These are phyloP conservation scores for Bacidia rubella DNA, from an alignment of 495 filamentous ascomycete species.

Conservation along the genomic window DNA sequence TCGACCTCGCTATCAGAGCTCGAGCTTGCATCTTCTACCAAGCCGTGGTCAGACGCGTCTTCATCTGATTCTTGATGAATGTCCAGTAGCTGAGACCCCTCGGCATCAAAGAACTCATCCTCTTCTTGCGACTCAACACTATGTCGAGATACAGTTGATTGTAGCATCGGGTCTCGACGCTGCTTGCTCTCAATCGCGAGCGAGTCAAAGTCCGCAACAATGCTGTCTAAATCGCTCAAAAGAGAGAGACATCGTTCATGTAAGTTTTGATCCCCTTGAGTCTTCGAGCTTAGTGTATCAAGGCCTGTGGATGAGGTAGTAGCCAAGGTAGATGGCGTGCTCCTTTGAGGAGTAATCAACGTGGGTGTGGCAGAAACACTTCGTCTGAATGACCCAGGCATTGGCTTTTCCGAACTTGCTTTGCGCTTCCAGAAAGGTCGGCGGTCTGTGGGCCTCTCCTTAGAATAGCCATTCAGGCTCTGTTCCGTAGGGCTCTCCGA, in stretches of 20 bases:
- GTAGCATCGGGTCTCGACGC: constrained; percentile 44
- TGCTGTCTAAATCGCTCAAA: constrained; percentile 67
- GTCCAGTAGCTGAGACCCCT: constrained; percentile 59
- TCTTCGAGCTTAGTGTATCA: constrained; percentile 10
- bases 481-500: constrained; percentile 18
- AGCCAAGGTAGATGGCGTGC: constrained; percentile 7
- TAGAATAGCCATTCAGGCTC: constrained; percentile 28
- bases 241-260: constrained; percentile 69
- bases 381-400: constrained; percentile 18
- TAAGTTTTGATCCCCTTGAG: constrained; percentile 39
- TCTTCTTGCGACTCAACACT: constrained; percentile 67
- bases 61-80: constrained; percentile 51
- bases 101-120: constrained; percentile 90
- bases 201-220: constrained; percentile 65
- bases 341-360: constrained; percentile 36
- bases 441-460: constrained; percentile 26
- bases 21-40: constrained; percentile 35
- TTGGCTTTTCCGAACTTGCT: constrained; percentile 36
- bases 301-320: constrained; percentile 4
- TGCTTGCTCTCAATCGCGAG: constrained; percentile 67
- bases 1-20: constrained; percentile 46
- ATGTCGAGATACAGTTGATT: constrained; percentile 42
- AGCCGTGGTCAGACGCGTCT: constrained; percentile 28
- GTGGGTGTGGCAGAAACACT: constrained; percentile 39
- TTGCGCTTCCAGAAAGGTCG: constrained; percentile 88